Base-by-base conservation (phyloP, 345 rosid species). In the Populus pruinosa region DNA sequence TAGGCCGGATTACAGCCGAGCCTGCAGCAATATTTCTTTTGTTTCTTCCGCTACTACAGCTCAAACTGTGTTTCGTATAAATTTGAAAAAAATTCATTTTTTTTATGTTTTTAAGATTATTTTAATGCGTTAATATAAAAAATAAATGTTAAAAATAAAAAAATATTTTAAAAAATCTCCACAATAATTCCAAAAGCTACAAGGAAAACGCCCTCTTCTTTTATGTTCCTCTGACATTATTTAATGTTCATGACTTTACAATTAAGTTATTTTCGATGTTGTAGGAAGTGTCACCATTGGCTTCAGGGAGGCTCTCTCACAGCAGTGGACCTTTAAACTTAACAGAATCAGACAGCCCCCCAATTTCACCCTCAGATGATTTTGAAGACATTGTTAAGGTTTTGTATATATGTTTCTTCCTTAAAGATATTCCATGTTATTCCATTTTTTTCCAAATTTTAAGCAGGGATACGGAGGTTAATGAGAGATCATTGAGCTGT, bases 381-480 rank as follows among this genome's bases (percentile, higher is more conserved):
- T 91, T 89, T 14, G 98, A 95, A 82, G 99, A 95, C 89, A 86
- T 95, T 79, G 87, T 92, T 75, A 91, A 93, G 98, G 99, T 94
- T 7, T 76, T 33, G 9, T 56, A 47, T 65, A 10, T 63, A 21
- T 47, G 18, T 59, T 11, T 59, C 11, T 59, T 59, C 64, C 64
- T 59, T n/a, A 3, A 23, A 59, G 63, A 59, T 59, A 59, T 8
- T 59, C 1, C 29, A n/a, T 59, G 27, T n/a, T 2, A 18, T 53
- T 20, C 23, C 20, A 53, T 53, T 20, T 18, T 18, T 50, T 5
- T 53, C 23, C 59, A 59, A 59, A 25, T 4, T 59, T 59, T 59
- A 23, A 41, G 2, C 44, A 41, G 14, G 44, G 44, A 41, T 41
- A 41, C 44, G 44, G 44, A 41, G 13, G 14, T 10, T 41, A 10